These are phyloP conservation scores for Vanilla planifolia DNA, from an alignment of 106 monocot species.

Conservation along the genomic window DNA sequence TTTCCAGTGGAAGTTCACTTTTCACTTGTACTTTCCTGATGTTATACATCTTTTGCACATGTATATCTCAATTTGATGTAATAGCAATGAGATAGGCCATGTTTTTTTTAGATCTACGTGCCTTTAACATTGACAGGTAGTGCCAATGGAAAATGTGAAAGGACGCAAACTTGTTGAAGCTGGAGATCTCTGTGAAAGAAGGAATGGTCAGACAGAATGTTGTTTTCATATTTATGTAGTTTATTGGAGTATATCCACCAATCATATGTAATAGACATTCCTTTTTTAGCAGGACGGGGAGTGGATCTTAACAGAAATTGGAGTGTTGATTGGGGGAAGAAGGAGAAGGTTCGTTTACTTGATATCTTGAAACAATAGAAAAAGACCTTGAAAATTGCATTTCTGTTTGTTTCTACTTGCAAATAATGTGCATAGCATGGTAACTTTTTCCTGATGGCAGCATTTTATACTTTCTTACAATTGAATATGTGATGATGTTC, in stretches of 20 bases:
- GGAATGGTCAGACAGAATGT: constrained; percentile 58
- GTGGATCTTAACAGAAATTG: constrained; percentile 99
- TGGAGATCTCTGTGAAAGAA: constrained; percentile 91
- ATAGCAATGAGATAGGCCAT: not conserved
- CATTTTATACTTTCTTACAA: no score
- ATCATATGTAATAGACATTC: not conserved
- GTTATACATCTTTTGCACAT: not conserved
- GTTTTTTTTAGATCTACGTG: constrained; percentile 1
- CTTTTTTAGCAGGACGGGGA: constrained; percentile 69
- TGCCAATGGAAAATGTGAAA: constrained; percentile 97
- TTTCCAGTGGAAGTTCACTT: not conserved
- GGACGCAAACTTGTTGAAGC: constrained; percentile 85
- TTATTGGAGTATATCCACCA: not conserved
- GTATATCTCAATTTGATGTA: not conserved
- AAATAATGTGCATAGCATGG: no score
- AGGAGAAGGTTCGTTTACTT: constrained; percentile 65
- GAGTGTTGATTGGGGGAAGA: constrained; percentile 99
- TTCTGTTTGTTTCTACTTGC: not conserved
- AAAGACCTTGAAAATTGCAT: not conserved
- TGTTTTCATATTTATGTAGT: not conserved
- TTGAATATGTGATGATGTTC: no score
- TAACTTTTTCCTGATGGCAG: no score
- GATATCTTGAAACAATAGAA: not conserved
- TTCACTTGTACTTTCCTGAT: not conserved
- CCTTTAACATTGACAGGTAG: constrained; percentile 41